phyloP scores from a whole-genome alignment of 2,329 filamentous ascomycete genomes.

The Fusarium falciforme region DNA sequence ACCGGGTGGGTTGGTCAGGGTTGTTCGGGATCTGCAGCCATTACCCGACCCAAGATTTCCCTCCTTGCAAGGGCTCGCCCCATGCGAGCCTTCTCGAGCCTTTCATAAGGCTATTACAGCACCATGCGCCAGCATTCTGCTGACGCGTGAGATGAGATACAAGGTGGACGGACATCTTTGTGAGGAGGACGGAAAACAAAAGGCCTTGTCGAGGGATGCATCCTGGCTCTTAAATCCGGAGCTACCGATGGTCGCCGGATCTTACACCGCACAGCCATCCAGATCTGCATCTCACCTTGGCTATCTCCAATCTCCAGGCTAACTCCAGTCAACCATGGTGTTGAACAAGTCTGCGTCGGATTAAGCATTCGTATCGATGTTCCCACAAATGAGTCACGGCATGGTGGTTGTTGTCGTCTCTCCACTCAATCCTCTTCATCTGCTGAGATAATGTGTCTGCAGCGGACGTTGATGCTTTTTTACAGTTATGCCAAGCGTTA shows the following conservation, averaged over 20 bases:
- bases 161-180: neutral
- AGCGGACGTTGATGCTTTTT: constrained; percentile 3
- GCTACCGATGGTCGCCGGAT: constrained; percentile 23
- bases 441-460: neutral
- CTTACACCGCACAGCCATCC: constrained; percentile 14
- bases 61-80: neutral
- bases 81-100: neutral
- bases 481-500: constrained; percentile 36
- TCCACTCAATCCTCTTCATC: neutral
- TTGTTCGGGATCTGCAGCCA: constrained; percentile 17
- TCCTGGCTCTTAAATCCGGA: constrained; percentile 37
- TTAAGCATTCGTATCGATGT: neutral
- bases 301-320: neutral
- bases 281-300: constrained; percentile 7
- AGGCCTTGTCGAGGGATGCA: constrained; percentile 1
- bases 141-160: constrained; percentile 31
- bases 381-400: constrained; percentile 16
- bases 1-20: neutral
- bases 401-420: neutral
- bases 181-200: neutral
- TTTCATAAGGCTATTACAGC: constrained; percentile 5
- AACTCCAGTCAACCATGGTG: constrained; percentile 13
- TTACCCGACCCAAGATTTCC: neutral
- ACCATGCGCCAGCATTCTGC: constrained; percentile 13
- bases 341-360: neutral